Conservation (phyloP, 2,329 filamentous ascomycete genomes). For the Cryphonectria radicalis region DNA sequence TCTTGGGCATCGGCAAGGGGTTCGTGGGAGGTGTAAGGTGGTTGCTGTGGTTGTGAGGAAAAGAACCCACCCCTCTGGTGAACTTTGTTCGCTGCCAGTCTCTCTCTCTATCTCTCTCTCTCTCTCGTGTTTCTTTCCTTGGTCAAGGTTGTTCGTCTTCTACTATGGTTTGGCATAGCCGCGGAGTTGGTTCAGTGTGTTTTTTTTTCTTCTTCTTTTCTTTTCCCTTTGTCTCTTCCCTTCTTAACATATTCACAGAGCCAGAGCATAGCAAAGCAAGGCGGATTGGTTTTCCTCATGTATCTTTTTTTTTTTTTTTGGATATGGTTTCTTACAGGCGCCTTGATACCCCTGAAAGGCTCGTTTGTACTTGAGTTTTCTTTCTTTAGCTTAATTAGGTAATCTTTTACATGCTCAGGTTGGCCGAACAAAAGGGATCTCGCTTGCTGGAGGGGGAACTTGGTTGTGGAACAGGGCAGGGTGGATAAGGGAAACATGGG, state of each 20-base stretch:
- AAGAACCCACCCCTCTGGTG: too few relatives aligned
- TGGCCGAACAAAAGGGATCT: too few relatives aligned
- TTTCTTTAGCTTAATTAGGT: constrained; percentile 10
- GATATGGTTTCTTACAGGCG: constrained; percentile 15
- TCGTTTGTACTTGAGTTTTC: constrained; percentile 5
- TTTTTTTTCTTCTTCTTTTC: constrained; percentile 2
- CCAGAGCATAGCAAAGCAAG: constrained; percentile 9
- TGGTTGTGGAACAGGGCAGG: not conserved
- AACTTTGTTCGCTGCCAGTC: not conserved
- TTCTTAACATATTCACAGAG: constrained; percentile 15
- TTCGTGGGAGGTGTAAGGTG: constrained; percentile 68
- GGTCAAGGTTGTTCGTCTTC: constrained; percentile 2
- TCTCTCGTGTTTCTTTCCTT: constrained; percentile 25
- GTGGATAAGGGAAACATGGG: not conserved
- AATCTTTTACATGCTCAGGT: not conserved
- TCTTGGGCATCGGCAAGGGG: constrained; percentile 66
- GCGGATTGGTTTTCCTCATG: constrained; percentile 14
- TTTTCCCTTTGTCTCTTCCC: constrained; percentile 19
- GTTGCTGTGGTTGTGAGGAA: constrained; percentile 75
- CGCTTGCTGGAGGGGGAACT: not conserved
- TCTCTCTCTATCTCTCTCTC: not conserved
- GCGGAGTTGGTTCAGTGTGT: constrained; percentile 26
- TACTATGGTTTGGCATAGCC: constrained; percentile 20
- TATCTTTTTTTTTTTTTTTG: constrained; percentile 4
- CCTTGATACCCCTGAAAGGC: constrained; percentile 21